These are phyloP conservation scores for Boletellus sp. DNA, from an alignment of 1,284 basidiomycete genomes.

Conservation along the genomic window DNA sequence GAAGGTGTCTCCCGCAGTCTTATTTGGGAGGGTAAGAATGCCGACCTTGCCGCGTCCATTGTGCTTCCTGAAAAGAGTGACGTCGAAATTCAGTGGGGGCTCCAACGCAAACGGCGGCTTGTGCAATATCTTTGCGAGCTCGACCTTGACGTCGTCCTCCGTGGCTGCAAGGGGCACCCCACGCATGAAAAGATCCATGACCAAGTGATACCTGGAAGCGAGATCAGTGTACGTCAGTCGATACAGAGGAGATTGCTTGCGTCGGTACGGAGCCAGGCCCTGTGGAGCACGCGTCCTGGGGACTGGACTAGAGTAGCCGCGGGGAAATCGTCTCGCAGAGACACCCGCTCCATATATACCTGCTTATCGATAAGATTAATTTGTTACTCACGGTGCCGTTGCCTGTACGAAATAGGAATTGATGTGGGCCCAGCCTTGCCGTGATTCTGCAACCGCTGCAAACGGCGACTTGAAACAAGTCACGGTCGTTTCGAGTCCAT, in stretches of 20 bases:
- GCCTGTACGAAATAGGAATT: background rate
- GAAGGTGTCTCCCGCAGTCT: constrained; percentile 25
- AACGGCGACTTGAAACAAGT: background rate
- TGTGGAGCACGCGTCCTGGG: background rate
- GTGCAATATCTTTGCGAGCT: constrained; percentile 35
- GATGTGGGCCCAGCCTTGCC: constrained; percentile 6
- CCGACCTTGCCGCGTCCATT: constrained; percentile 25
- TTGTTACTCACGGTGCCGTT: no score
- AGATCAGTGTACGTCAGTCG: constrained; percentile 1
- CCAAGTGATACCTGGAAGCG: constrained; percentile 1
- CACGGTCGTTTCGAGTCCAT: no score
- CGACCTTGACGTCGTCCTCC: constrained; percentile 34
- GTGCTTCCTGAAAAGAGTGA: constrained; percentile 28
- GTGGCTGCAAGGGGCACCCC: constrained; percentile 24
- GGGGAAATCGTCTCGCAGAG: no score
- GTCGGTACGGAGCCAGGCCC: constrained; percentile 9
- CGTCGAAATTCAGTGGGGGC: constrained; percentile 33
- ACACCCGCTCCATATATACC: no score
- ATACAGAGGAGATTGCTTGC: constrained; percentile 18
- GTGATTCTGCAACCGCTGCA: constrained; percentile 1
- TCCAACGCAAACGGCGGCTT: constrained; percentile 31
- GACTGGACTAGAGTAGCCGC: constrained; percentile 15
- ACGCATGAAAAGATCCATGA: constrained; percentile 38
- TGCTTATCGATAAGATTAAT: no score
- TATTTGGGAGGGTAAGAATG: constrained; percentile 33